A percentile compares a stretch with the other conserved stretches of the same genome.
These are phyloP conservation scores for Neodidymelliopsis sp. DNA, from an alignment of 2,329 filamentous ascomycete genomes.

Conservation along the genomic window DNA sequence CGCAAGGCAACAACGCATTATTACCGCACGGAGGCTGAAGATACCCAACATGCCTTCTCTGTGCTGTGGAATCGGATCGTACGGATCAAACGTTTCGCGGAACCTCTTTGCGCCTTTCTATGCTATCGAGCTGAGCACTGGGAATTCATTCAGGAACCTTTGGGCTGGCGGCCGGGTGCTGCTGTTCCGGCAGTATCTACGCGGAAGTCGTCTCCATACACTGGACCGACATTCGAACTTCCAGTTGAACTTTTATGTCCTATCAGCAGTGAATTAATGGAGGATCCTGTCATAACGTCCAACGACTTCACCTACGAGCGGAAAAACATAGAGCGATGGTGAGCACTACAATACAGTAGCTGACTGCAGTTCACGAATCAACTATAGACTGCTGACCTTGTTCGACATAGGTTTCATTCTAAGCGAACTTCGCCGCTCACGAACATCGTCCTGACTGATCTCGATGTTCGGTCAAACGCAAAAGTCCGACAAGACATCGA, in stretches of 20 bases:
- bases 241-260: conserved; percentile 40
- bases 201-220: neutral
- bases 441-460: conserved; percentile 32
- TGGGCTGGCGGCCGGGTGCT: neutral
- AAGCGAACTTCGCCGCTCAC: conserved; percentile 43
- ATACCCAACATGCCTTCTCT: neutral
- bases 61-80: conserved; percentile 8
- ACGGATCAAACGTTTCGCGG: conserved; percentile 17
- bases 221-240: conserved; percentile 25
- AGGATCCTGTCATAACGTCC: conserved; percentile 44
- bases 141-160: neutral
- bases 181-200: neutral
- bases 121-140: conserved; percentile 28
- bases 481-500: neutral
- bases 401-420: conserved; percentile 39
- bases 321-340: conserved; percentile 42
- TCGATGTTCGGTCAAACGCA: conserved; percentile 28
- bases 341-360: too few relatives aligned
- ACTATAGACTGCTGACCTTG: neutral
- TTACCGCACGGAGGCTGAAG: too few relatives aligned
- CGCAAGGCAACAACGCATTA: neutral
- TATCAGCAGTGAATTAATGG: conserved; percentile 43
- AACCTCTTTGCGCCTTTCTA: conserved; percentile 36
- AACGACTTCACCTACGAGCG: conserved; percentile 47
- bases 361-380: too few relatives aligned